A percentile compares a stretch with the other conserved stretches of the same genome.
Conservation (phyloP, 345 rosid species). For the Salix arbutifolia region DNA sequence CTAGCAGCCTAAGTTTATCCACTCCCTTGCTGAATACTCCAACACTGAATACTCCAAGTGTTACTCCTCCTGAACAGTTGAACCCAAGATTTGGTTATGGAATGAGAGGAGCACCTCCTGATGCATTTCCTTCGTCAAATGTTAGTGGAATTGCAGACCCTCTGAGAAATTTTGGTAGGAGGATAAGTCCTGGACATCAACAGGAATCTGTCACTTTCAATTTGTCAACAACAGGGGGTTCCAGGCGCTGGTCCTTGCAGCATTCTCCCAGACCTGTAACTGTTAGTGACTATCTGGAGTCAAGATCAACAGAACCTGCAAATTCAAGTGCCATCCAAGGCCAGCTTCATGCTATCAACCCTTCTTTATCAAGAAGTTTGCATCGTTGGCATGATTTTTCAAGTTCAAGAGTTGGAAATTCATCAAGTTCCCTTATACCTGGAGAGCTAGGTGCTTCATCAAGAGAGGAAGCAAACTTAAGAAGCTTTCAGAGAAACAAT, state of each 20-base stretch:
- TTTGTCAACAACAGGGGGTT: constrained; percentile 40
- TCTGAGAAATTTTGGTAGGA: constrained; percentile 41
- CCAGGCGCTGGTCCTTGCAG: constrained; percentile 39
- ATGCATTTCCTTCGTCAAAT: constrained; percentile 43
- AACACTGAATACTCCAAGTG: constrained; percentile 33
- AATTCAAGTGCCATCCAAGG: constrained; percentile 40
- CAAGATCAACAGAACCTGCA: constrained; percentile 38
- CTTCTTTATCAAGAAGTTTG: constrained; percentile 43
- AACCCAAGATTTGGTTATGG: constrained; percentile 50
- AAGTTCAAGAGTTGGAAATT: constrained; percentile 41
- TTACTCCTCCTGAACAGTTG: constrained; percentile 37
- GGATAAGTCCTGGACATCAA: constrained; percentile 44
- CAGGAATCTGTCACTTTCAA: constrained; percentile 47
- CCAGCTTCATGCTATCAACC: constrained; percentile 42
- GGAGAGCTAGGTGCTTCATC: constrained; percentile 44
- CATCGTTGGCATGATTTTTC: constrained; percentile 52
- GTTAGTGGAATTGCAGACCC: constrained; percentile 32
- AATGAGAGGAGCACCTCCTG: constrained; percentile 40
- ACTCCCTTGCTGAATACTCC: constrained; percentile 44
- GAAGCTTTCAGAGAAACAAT: constrained; percentile 49
- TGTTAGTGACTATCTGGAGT: constrained; percentile 38
- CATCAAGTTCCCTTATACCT: constrained; percentile 36
- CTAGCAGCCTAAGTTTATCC: constrained; percentile 59
- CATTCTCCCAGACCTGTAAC: constrained; percentile 40
- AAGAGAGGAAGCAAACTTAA: constrained; percentile 43